Conservation (phyloP, 2,329 filamentous ascomycete genomes). For the Sarocladiaceae sp. region DNA sequence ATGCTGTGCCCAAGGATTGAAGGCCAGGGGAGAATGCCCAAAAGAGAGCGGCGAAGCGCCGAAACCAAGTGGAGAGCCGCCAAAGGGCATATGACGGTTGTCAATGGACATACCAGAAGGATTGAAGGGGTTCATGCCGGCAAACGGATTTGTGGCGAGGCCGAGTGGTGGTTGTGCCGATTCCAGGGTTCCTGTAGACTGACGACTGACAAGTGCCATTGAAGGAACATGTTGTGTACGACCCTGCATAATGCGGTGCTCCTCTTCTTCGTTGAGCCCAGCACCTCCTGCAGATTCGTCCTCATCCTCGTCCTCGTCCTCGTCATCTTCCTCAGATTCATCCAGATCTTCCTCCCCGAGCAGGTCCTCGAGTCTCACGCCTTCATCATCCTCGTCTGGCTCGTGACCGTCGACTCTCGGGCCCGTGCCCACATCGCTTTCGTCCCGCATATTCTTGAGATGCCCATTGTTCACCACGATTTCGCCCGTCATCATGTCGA, state of each 20-base stretch:
- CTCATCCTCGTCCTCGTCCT: slow-evolving; percentile 6
- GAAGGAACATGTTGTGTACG: neutral
- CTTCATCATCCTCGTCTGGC: slow-evolving; percentile 12
- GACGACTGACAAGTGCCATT: no score
- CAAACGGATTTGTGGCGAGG: neutral
- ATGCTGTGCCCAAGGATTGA: slow-evolving; percentile 2
- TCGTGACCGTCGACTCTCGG: slow-evolving; percentile 18
- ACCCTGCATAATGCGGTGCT: neutral
- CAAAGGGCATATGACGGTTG: neutral
- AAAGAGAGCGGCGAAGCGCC: neutral
- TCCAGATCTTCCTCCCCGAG: slow-evolving; percentile 8
- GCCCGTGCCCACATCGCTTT: slow-evolving; percentile 37
- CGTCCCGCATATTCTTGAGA: slow-evolving; percentile 53
- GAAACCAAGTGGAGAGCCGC: neutral
- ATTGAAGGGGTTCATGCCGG: neutral
- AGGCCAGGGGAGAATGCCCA: neutral
- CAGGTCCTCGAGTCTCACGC: slow-evolving; percentile 4
- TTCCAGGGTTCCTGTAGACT: neutral
- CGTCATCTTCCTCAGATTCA: neutral
- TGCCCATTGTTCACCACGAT: slow-evolving; percentile 92
- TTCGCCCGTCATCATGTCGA: slow-evolving; percentile 73
- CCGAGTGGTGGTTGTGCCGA: neutral
- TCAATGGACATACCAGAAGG: neutral
- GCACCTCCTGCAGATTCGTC: neutral
- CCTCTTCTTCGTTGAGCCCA: neutral